Percentiles rank a stretch among this genome's conserved stretches.
Evolutionary conservation across 2,329 filamentous ascomycete genomes (phyloP).

Genomic region (Hypoxylon sp.): DNA sequence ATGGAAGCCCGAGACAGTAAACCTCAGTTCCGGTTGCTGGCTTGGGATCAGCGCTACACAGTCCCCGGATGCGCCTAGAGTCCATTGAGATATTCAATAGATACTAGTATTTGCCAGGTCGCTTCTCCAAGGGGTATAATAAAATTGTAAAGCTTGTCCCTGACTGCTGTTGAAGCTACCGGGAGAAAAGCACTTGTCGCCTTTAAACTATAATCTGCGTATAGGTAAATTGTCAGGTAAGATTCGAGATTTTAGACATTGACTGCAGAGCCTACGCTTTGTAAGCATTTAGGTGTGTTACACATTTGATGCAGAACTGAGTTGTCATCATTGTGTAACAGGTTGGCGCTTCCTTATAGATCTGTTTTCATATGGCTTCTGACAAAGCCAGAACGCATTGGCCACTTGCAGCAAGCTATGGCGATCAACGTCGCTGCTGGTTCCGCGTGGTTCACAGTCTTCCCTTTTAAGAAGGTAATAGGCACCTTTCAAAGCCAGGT

Average conservation of each 20-base stretch:
- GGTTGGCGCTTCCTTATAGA: too few species aligned
- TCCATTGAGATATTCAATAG: not conserved
- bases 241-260: too few species aligned
- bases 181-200: too few species aligned
- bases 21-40: not conserved
- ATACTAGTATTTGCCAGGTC: not conserved
- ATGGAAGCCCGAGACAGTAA: too few species aligned
- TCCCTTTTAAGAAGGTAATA: not conserved
- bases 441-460: not conserved
- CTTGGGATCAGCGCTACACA: slow-evolving; percentile 6
- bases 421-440: not conserved
- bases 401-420: not conserved
- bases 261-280: too few species aligned
- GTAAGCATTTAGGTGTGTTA: too few species aligned
- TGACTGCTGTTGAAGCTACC: too few species aligned
- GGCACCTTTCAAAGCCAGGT: not conserved
- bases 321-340: too few species aligned
- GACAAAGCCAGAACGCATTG: not conserved
- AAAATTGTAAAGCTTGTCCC: not conserved
- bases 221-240: too few species aligned
- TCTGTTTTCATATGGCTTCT: slow-evolving; percentile 36
- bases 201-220: too few species aligned
- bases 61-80: not conserved
- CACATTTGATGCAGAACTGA: too few species aligned
- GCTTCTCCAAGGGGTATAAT: not conserved